Base-by-base conservation (phyloP, 495 filamentous ascomycete species). In the Corynascus novoguineensis region DNA sequence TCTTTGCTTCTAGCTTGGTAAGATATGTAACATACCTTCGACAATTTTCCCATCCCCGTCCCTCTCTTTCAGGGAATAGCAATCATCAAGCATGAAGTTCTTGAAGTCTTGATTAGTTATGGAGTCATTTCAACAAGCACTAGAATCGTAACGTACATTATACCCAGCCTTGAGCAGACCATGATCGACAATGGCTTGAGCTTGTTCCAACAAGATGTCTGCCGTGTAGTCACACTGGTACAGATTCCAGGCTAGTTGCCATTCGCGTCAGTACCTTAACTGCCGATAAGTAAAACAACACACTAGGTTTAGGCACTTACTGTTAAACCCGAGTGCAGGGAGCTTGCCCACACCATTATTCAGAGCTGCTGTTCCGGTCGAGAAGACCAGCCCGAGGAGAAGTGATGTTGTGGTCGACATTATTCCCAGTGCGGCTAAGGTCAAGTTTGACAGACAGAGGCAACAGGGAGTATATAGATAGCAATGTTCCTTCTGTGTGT, bases 41-140 rank as follows among this genome's bases (percentile, higher is more conserved):
- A 56, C 44, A 19, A 56, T 56, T 2, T 11, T 28, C 5, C 53
- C 42, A 17, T 56, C 22, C 2, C 11, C 0, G 21, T 41, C 45
- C 3, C 53, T 42, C n/a, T 56, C 31, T 24, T 40, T 56, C 1
- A 49, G n/a, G 22, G 32, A 40, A 34, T 56, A 56, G 44, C 53
- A 56, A 15, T 56, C 53, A 14, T 56, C 53, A 8, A 56, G 53
- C 53, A 56, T 56, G n/a, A 56, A 56, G 0, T 15, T 38, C 53
- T 56, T 19, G 8, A 15, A 3, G 12, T 7, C 12, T 6, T 22
- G 21, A 29, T 49, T 35, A 38, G 53, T 24, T 11, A 14, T n/a
- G 19, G 14, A 29, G 11, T 19, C 14, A 1, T 8, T 15, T 15
- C 5, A 0, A 12, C 11, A 4, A 22, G 2, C 12, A 32, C 14